Evolutionary conservation across 164 flowering plant genomes (phyloP).

Genomic region (Litsea cubeba): DNA sequence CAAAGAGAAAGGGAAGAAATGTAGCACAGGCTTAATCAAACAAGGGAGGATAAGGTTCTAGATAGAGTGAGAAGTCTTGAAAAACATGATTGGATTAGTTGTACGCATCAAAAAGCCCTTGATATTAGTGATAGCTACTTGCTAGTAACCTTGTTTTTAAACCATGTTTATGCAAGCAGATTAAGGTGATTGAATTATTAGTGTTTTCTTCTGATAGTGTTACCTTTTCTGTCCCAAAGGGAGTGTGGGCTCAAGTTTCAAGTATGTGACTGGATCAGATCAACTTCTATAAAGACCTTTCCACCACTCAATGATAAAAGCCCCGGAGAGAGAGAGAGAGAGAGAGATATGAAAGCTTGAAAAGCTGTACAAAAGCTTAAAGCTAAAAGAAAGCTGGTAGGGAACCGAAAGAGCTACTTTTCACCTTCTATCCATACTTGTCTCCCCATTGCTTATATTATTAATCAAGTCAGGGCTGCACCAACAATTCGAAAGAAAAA

Average conservation of each 20-base stretch:
- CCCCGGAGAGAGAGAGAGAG: neutral
- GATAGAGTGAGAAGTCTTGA: constrained; percentile 25
- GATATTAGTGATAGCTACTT: neutral
- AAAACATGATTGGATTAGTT: constrained; percentile 22
- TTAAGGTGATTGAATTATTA: constrained; percentile 41
- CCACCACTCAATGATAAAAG: neutral
- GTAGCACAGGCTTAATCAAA: constrained; percentile 10
- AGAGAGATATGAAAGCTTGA: constrained; percentile 12
- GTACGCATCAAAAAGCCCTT: neutral
- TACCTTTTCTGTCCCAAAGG: constrained; percentile 17
- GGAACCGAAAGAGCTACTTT: constrained; percentile 33
- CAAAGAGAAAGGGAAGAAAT: neutral
- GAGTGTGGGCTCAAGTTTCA: constrained; percentile 46
- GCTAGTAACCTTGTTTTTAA: too few species aligned
- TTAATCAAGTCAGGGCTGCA: neutral
- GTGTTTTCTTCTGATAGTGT: constrained; percentile 35
- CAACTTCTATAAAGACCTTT: constrained; percentile 10
- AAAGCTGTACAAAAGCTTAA: constrained; percentile 23
- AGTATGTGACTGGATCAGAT: constrained; percentile 38
- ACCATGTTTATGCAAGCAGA: constrained; percentile 40
- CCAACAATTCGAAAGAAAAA: neutral
- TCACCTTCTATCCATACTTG: constrained; percentile 17
- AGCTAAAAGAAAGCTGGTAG: constrained; percentile 31
- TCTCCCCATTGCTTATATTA: constrained; percentile 10
- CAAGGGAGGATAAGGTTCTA: constrained; percentile 34